phyloP scores from a whole-genome alignment of 2,329 filamentous ascomycete genomes.

The Cyphellophora attinorum region DNA sequence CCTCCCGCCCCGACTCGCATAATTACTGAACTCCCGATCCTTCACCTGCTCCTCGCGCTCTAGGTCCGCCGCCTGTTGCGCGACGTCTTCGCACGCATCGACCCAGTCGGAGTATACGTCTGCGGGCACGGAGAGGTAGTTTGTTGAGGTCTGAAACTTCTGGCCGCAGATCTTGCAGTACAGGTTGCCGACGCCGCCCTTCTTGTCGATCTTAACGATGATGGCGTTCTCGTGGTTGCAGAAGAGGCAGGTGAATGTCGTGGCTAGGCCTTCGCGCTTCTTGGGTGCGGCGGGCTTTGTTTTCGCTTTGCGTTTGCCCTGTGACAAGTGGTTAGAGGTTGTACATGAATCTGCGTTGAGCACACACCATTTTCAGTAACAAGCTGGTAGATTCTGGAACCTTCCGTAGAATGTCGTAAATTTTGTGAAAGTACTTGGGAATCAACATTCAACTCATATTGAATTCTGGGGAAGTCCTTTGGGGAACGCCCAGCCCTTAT shows the following conservation, averaged over 20 bases:
- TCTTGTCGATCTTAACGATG: slow-evolving; percentile 86
- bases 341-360: too few species aligned
- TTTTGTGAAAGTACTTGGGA: too few species aligned
- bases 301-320: too few species aligned
- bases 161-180: slow-evolving; percentile 91
- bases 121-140: slow-evolving; percentile 73
- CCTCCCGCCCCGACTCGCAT: slow-evolving; percentile 17
- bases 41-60: slow-evolving; percentile 20
- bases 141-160: slow-evolving; percentile 83
- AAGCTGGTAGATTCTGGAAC: too few species aligned
- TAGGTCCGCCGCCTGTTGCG: slow-evolving; percentile 45
- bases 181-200: slow-evolving; percentile 72
- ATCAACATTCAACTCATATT: too few species aligned
- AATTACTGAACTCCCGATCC: slow-evolving; percentile 19
- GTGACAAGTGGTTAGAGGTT: too few species aligned
- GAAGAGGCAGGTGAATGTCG: slow-evolving; percentile 91
- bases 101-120: slow-evolving; percentile 99
- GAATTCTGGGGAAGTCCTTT: too few species aligned
- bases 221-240: slow-evolving; percentile 97
- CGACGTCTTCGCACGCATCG: slow-evolving; percentile 74
- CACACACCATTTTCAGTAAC: too few species aligned
- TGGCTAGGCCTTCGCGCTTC: slow-evolving; percentile 51
- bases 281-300: slow-evolving; percentile 65
- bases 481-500: too few species aligned
- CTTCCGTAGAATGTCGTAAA: too few species aligned